phyloP scores from a whole-genome alignment of 2,329 filamentous ascomycete species.

The Dactylellina parvicollis region DNA sequence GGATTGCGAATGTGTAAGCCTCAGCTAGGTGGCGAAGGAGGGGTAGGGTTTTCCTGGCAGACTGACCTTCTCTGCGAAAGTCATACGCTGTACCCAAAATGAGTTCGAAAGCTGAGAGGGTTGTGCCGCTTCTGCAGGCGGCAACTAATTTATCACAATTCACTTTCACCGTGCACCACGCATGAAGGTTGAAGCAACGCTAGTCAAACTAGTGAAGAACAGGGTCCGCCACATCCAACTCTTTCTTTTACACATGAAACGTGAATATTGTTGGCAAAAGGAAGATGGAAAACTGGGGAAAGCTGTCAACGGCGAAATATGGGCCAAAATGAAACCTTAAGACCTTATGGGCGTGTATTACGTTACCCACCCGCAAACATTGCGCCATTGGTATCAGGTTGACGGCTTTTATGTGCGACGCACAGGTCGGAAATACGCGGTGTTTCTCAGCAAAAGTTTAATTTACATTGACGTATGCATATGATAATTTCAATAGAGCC shows the following conservation, averaged over 20 bases:
- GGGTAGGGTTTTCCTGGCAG: conserved; percentile 12
- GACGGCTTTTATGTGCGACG: conserved; percentile 47
- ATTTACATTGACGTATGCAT: conserved; percentile 42
- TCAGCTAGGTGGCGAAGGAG: conserved; percentile 45
- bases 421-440: conserved; percentile 43
- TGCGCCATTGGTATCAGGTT: conserved; percentile 53
- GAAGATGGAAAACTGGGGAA: conserved; percentile 35
- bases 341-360: conserved; percentile 43
- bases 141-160: conserved; percentile 35
- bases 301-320: conserved; percentile 25
- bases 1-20: conserved; percentile 16
- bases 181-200: conserved; percentile 22
- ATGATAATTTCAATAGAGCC: conserved; percentile 1
- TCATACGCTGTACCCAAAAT: background rate
- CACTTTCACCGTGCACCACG: conserved; percentile 13
- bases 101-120: conserved; percentile 36
- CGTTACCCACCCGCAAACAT: conserved; percentile 51
- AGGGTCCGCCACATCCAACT: conserved; percentile 38
- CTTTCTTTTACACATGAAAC: conserved; percentile 47
- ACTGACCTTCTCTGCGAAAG: background rate
- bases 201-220: conserved; percentile 31
- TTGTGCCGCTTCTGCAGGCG: conserved; percentile 52
- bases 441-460: conserved; percentile 9
- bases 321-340: conserved; percentile 17
- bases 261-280: conserved; percentile 24